Evolutionary conservation across 345 rosid species (phyloP).

Genomic region (Anastatica hierochuntica): DNA sequence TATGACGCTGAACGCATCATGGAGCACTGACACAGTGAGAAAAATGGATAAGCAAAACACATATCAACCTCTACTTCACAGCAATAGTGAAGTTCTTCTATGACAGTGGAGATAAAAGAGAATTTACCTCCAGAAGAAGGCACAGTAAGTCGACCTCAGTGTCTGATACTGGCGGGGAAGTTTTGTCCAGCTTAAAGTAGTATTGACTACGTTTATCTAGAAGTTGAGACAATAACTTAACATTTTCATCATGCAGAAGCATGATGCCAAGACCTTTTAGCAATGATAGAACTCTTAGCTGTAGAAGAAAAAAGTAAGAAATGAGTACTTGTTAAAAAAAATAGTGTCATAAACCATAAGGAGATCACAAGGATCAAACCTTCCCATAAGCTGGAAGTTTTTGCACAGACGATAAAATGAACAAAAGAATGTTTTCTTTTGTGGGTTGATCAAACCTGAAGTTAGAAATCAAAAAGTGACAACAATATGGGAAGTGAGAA

Average conservation of each 20-base stretch:
- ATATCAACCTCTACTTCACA: constrained; percentile 7
- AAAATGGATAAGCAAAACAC: constrained; percentile 9
- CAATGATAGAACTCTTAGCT: constrained; percentile 62
- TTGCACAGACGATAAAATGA: constrained; percentile 38
- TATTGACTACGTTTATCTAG: constrained; percentile 45
- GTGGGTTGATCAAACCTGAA: constrained; percentile 68
- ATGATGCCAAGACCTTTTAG: constrained; percentile 65
- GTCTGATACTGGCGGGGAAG: constrained; percentile 42
- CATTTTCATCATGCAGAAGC: constrained; percentile 46
- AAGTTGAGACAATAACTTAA: constrained; percentile 48
- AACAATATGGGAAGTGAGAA: background rate
- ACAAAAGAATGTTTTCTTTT: constrained; percentile 50
- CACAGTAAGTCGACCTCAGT: constrained; percentile 59
- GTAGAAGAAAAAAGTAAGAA: constrained; percentile 25
- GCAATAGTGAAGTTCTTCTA: background rate
- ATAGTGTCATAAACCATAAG: background rate
- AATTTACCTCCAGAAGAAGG: constrained; percentile 72
- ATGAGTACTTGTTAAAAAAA: background rate
- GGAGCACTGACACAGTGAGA: constrained; percentile 47
- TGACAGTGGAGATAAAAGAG: background rate
- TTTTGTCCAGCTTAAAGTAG: constrained; percentile 31
- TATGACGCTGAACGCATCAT: constrained; percentile 28
- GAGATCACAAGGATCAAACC: constrained; percentile 35
- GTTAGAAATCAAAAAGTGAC: constrained; percentile 2
- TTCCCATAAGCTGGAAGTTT: constrained; percentile 59